Base-by-base conservation (phyloP, 139 green algal species). In the Picochlorum sp. region DNA sequence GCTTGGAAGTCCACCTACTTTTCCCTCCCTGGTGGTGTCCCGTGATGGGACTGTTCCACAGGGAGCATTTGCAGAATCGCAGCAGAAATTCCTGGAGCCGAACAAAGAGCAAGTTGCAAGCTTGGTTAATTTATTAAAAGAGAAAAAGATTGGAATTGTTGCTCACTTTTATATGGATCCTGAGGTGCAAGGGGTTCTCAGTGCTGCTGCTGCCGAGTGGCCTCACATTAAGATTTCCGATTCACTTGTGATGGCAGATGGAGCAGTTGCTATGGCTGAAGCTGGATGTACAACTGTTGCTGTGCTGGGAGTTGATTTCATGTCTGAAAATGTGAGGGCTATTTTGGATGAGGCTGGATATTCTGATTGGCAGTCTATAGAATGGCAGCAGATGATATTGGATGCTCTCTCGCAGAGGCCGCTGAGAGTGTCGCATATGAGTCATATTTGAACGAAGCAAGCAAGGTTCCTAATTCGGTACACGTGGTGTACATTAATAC, bases 111-210 rank as follows among this genome's bases (percentile, higher is more conserved):
- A 67, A 28, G 85, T 90, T 14, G 57, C 77, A 6, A 28, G 20
- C 0, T 69, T 85, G 55, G 69, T 73, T 21, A n/a, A 63, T 3
- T 26, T 88, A 64, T 78, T 98, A 60, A 16, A 61, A 2, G 52
- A 51, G n/a, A 97, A 96, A 77, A 79, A 81, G 45, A 85, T 97
- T n/a, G 94, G 94, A n/a, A 81, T 99, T 18, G 94, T 99, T 62
- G 94, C 94, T 21, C 94, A 99, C 73, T 99, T 97, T 60, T 99
- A 99, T 83, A 99, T 99, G 94, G 94, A 98, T 74, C 94, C 94
- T 0, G 62, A 98, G 80, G 86, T 98, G 11, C 93, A 98, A 70
- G 94, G 93, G 10, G 90, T 98, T 61, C 82, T 98, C 21, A 82
- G 71, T 41, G 66, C 74, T 0, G 87, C 91, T 0, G 79, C 84